These are phyloP conservation scores for Fusarium sp. DNA, from an alignment of 2,329 filamentous ascomycete genomes.

Conservation along the genomic window DNA sequence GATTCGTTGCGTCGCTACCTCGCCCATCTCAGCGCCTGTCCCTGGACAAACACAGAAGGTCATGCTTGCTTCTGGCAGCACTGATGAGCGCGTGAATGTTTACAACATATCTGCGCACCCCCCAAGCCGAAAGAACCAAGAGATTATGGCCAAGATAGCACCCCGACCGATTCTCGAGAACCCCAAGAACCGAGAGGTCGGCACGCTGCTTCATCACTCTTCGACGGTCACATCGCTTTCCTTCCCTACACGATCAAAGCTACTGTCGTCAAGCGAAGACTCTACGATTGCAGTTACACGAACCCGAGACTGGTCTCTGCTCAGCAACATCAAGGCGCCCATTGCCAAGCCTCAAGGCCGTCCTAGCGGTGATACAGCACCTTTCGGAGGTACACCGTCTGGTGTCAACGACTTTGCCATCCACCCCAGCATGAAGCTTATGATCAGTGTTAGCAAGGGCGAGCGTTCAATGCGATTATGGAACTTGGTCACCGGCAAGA, in stretches of 20 bases:
- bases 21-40: slow-evolving; percentile 73
- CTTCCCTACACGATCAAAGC: slow-evolving; percentile 88
- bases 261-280: slow-evolving; percentile 90
- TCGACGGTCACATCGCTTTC: slow-evolving; percentile 82
- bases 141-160: slow-evolving; percentile 74
- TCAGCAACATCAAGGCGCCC: slow-evolving; percentile 90
- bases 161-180: slow-evolving; percentile 85
- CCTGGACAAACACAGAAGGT: slow-evolving; percentile 80
- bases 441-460: slow-evolving; percentile 91
- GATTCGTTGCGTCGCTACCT: slow-evolving; percentile 89
- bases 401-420: slow-evolving; percentile 96
- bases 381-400: slow-evolving; percentile 81
- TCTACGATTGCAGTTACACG: slow-evolving; percentile 89
- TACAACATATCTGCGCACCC: slow-evolving; percentile 85
- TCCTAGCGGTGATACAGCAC: slow-evolving; percentile 90
- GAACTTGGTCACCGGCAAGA: slow-evolving; percentile 97
- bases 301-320: slow-evolving; percentile 87
- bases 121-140: slow-evolving; percentile 66
- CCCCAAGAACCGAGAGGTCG: slow-evolving; percentile 86
- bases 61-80: slow-evolving; percentile 89
- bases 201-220: slow-evolving; percentile 86
- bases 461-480: slow-evolving; percentile 93
- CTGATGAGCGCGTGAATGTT: slow-evolving; percentile 94
- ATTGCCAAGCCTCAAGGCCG: slow-evolving; percentile 82
- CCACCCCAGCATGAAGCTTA: slow-evolving; percentile 95